phyloP scores from a whole-genome alignment of 495 filamentous ascomycete species.

The Schizothecium vesticola region DNA sequence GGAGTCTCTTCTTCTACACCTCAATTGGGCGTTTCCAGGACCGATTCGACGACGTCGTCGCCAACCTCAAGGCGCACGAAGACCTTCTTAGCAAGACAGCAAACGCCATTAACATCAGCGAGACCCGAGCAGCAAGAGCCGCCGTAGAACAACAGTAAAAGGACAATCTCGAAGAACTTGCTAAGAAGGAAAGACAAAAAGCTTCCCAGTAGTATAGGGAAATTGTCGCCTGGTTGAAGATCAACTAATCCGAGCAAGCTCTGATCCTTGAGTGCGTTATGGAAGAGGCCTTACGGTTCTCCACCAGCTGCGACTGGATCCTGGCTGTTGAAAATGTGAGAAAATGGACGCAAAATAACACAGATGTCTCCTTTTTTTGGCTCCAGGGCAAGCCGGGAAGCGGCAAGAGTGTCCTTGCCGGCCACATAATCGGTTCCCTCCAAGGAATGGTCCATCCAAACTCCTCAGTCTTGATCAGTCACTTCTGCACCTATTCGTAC shows the following conservation, averaged over 20 bases:
- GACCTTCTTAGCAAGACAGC: conserved; percentile 35
- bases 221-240: conserved; percentile 26
- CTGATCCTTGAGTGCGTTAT: conserved; percentile 20
- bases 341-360: conserved; percentile 21
- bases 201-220: conserved; percentile 16
- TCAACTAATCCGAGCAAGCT: conserved; percentile 26
- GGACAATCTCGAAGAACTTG: conserved; percentile 18
- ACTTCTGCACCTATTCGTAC: conserved; percentile 30
- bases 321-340: conserved; percentile 15
- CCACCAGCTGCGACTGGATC: conserved; percentile 29
- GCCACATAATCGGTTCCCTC: conserved; percentile 22
- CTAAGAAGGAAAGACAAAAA: conserved; percentile 17
- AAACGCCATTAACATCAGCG: conserved; percentile 22
- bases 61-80: conserved; percentile 31
- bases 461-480: conserved; percentile 16
- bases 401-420: conserved; percentile 29
- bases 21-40: conserved; percentile 39
- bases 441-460: not conserved
- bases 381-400: conserved; percentile 28
- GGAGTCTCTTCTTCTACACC: conserved; percentile 40
- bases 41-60: conserved; percentile 35
- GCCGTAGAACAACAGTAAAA: conserved; percentile 16
- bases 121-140: conserved; percentile 18
- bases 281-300: conserved; percentile 14
- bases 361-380: conserved; percentile 17